phyloP scores from a whole-genome alignment of 495 filamentous ascomycete species.

The Endocarpon pusillum region DNA sequence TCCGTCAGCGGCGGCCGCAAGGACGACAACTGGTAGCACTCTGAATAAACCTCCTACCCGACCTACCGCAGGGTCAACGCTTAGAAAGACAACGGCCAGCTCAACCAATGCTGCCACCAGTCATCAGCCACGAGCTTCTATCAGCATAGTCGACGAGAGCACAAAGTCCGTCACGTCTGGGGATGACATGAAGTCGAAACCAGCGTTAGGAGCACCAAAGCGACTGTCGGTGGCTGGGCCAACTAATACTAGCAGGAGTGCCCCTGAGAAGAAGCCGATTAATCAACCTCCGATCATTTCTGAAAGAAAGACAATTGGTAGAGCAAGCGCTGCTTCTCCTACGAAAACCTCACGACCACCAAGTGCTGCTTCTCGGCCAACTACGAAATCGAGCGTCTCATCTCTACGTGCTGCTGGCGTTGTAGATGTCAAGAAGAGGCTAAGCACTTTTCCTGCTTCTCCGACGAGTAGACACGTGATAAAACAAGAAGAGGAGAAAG shows the following conservation, averaged over 20 bases:
- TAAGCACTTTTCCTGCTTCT: constrained; percentile 16
- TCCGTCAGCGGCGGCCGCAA: no score
- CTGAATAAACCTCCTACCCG: constrained; percentile 30
- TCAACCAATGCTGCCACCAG: constrained; percentile 25
- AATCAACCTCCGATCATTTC: constrained; percentile 20
- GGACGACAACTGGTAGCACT: constrained; percentile 19
- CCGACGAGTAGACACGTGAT: background rate
- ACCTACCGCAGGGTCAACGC: constrained; percentile 20
- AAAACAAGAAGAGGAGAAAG: constrained; percentile 1
- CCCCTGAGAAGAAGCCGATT: constrained; percentile 25
- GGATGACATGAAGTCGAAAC: constrained; percentile 24
- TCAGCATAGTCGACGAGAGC: constrained; percentile 33
- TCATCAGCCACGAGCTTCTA: constrained; percentile 27
- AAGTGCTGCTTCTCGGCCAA: constrained; percentile 14
- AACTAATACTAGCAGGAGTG: constrained; percentile 14
- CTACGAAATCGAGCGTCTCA: constrained; percentile 6
- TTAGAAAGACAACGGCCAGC: constrained; percentile 23
- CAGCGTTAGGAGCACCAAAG: constrained; percentile 26
- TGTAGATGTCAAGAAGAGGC: constrained; percentile 18
- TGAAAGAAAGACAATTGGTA: constrained; percentile 21
- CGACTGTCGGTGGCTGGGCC: constrained; percentile 29
- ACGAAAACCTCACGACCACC: constrained; percentile 6
- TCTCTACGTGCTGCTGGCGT: constrained; percentile 4
- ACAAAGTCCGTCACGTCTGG: constrained; percentile 25
- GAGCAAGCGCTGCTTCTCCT: constrained; percentile 12